These are phyloP conservation scores for Fusarium pseudonygamai DNA, from an alignment of 2,329 filamentous ascomycete genomes.

Conservation along the genomic window DNA sequence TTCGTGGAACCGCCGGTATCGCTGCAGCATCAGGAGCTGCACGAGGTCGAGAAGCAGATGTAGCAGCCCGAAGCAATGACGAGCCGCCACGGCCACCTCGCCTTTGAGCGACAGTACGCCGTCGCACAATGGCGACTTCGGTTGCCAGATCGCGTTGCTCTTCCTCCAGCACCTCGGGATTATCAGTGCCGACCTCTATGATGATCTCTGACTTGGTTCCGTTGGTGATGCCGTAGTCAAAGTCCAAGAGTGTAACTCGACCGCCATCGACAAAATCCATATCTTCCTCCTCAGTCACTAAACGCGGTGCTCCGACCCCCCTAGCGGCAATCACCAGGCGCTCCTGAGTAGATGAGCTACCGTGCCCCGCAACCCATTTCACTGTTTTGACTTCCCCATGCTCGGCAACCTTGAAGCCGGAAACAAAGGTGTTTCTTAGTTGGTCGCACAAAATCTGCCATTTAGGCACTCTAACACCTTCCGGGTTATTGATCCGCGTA, in stretches of 20 bases:
- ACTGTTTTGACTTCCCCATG: conserved; percentile 73
- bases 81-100: conserved; percentile 56
- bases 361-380: conserved; percentile 74
- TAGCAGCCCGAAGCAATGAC: conserved; percentile 59
- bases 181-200: conserved; percentile 77
- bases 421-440: conserved; percentile 74
- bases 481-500: conserved; percentile 42
- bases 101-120: conserved; percentile 75
- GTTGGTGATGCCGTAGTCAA: conserved; percentile 69
- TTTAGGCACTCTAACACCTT: conserved; percentile 62
- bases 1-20: conserved; percentile 42
- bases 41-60: conserved; percentile 49
- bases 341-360: conserved; percentile 59
- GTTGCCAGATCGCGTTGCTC: conserved; percentile 78
- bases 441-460: conserved; percentile 77
- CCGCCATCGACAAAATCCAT: conserved; percentile 83
- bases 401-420: conserved; percentile 71
- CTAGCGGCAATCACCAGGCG: conserved; percentile 76
- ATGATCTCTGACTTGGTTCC: conserved; percentile 67
- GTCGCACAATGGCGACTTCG: conserved; percentile 81
- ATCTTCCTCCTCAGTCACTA: conserved; percentile 73
- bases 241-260: conserved; percentile 77
- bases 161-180: conserved; percentile 76
- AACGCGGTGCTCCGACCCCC: conserved; percentile 68
- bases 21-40: conserved; percentile 46